These are phyloP conservation scores for Drechslerella dactyloides DNA, from an alignment of 2,329 filamentous ascomycete genomes.

Conservation along the genomic window DNA sequence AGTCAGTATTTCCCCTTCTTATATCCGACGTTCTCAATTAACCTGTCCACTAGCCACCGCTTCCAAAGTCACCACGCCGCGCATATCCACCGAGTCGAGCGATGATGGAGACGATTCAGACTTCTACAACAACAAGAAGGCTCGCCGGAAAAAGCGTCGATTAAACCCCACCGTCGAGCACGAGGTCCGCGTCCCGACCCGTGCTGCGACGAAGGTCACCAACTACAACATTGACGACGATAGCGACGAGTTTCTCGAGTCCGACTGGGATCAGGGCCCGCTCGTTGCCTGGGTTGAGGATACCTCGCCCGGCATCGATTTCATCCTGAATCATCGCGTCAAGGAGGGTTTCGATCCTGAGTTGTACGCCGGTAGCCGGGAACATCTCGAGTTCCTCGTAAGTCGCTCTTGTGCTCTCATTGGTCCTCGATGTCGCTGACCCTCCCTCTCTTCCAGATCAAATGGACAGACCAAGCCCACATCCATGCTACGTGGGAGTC, in stretches of 20 bases:
- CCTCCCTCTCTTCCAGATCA: slow-evolving; percentile 72
- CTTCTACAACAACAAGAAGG: slow-evolving; percentile 73
- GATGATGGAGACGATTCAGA: slow-evolving; percentile 77
- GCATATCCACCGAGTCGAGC: slow-evolving; percentile 64
- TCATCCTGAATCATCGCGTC: slow-evolving; percentile 83
- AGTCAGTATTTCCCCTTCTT: slow-evolving; percentile 19
- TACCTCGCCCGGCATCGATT: slow-evolving; percentile 77
- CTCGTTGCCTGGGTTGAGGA: slow-evolving; percentile 57
- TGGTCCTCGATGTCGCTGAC: slow-evolving; percentile 18
- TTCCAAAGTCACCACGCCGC: slow-evolving; percentile 44
- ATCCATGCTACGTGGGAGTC: slow-evolving; percentile 96
- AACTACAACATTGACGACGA: slow-evolving; percentile 71
- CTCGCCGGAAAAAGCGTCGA: slow-evolving; percentile 72
- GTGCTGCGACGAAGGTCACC: slow-evolving; percentile 76
- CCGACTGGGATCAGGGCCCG: slow-evolving; percentile 57
- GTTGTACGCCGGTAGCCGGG: slow-evolving; percentile 58
- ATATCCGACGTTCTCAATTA: slow-evolving; percentile 20
- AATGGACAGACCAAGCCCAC: slow-evolving; percentile 96
- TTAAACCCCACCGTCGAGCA: slow-evolving; percentile 70
- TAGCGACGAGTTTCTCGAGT: slow-evolving; percentile 61
- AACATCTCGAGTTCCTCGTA: slow-evolving; percentile 82
- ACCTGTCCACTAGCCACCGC: slow-evolving; percentile 42
- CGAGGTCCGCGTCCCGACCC: slow-evolving; percentile 90
- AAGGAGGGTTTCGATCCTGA: slow-evolving; percentile 68
- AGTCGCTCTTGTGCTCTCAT: slow-evolving; percentile 51